Percentiles rank a stretch among this genome's conserved stretches.
Evolutionary conservation across 225 moss, liverwort and hornwort genomes (phyloP).

Genomic region (Neckera pumila): DNA sequence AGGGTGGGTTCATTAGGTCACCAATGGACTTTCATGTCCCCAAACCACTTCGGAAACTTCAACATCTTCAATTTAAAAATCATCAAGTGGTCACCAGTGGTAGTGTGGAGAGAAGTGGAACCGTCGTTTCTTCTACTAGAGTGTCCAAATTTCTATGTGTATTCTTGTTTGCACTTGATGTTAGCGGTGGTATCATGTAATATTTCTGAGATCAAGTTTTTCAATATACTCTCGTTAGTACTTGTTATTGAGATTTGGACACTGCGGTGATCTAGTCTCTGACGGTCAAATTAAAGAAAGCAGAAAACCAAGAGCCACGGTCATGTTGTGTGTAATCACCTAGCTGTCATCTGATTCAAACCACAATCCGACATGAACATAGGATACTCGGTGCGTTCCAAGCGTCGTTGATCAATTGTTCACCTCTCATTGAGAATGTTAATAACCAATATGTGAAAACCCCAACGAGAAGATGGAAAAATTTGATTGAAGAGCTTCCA

Average conservation of each 20-base stretch:
- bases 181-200: background rate
- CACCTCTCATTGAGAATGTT: background rate
- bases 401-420: background rate
- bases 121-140: background rate
- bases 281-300: background rate
- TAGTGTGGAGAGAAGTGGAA: background rate
- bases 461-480: background rate
- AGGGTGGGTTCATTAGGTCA: background rate
- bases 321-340: background rate
- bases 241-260: background rate
- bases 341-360: background rate
- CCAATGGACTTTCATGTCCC: no score
- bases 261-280: no score
- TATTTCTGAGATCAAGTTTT: background rate
- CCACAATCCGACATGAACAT: background rate
- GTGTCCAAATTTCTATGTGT: background rate
- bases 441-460: background rate
- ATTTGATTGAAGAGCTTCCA: background rate
- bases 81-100: background rate
- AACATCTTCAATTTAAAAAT: background rate
- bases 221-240: background rate
- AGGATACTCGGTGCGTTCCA: background rate
- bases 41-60: no score
- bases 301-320: background rate
- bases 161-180: background rate